These are phyloP conservation scores for Aaosphaeria pasadenensis DNA, from an alignment of 2,329 filamentous ascomycete genomes.

Conservation along the genomic window DNA sequence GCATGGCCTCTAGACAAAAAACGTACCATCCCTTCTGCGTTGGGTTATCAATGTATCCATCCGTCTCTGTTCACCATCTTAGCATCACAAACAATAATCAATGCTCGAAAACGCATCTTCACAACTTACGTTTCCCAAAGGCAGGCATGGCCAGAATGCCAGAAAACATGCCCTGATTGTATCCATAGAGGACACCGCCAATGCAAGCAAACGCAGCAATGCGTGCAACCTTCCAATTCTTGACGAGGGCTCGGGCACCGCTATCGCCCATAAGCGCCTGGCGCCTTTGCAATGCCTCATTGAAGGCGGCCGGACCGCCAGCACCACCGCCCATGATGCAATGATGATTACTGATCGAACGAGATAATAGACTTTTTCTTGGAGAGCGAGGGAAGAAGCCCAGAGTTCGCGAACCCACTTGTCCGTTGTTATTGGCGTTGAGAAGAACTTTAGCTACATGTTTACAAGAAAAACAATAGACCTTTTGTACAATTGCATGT, in stretches of 20 bases:
- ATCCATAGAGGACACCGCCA: conserved; percentile 60
- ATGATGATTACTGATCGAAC: neutral
- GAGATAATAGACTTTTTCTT: too few relatives aligned
- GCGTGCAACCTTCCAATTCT: conserved; percentile 53
- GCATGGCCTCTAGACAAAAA: too few relatives aligned
- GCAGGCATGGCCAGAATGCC: conserved; percentile 58
- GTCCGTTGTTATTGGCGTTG: too few relatives aligned
- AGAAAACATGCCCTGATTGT: conserved; percentile 76
- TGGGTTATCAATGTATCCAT: neutral
- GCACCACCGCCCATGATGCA: neutral
- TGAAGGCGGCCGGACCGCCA: neutral
- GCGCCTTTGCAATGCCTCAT: conserved; percentile 37
- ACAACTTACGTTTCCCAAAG: conserved; percentile 39
- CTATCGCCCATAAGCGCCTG: conserved; percentile 38
- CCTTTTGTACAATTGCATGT: too few relatives aligned
- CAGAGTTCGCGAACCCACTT: too few relatives aligned
- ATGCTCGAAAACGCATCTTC: neutral
- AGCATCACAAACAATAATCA: too few relatives aligned
- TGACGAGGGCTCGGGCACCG: conserved; percentile 50
- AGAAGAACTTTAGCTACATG: too few relatives aligned
- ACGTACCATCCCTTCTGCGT: neutral
- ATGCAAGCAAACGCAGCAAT: conserved; percentile 55
- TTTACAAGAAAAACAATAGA: too few relatives aligned
- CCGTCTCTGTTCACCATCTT: neutral
- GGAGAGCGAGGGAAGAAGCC: too few relatives aligned